These are phyloP conservation scores for Allantophomopsis cytisporea DNA, from an alignment of 2,329 filamentous ascomycete genomes.

Conservation along the genomic window DNA sequence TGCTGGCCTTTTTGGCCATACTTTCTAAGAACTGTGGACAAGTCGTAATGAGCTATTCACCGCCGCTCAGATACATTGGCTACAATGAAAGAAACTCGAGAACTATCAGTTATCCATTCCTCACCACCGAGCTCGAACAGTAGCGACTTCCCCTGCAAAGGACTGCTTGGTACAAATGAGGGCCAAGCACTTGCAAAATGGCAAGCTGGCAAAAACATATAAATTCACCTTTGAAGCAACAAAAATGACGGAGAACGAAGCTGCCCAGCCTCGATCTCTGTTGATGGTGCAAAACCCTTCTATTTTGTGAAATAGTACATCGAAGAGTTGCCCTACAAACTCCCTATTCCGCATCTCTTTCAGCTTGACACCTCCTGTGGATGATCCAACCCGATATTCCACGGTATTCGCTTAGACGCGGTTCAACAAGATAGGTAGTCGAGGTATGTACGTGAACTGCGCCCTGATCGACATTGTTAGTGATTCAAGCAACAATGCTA, in stretches of 20 bases:
- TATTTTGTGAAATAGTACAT: constrained; percentile 47
- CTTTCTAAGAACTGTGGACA: not conserved
- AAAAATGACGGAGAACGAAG: constrained; percentile 40
- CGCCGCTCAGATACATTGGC: constrained; percentile 1
- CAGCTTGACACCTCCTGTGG: constrained; percentile 14
- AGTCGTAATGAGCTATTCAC: constrained; percentile 3
- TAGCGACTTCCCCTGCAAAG: constrained; percentile 11
- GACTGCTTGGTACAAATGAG: constrained; percentile 17
- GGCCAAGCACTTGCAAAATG: constrained; percentile 33
- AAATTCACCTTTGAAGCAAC: constrained; percentile 31
- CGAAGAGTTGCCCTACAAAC: constrained; percentile 33
- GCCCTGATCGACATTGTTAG: constrained; percentile 36
- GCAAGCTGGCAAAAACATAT: constrained; percentile 32
- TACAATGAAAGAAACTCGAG: constrained; percentile 2
- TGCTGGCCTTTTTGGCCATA: no score
- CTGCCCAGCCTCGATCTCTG: constrained; percentile 46
- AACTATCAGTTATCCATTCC: no score
- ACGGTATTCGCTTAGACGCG: constrained; percentile 31
- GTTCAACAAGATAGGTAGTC: constrained; percentile 45
- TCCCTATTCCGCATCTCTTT: constrained; percentile 21
- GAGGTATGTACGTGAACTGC: constrained; percentile 58
- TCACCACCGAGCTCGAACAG: not conserved
- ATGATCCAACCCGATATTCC: constrained; percentile 7
- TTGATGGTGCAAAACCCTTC: constrained; percentile 41
- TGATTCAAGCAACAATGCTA: constrained; percentile 2